Conservation (phyloP, 2,329 filamentous ascomycete genomes). For the Pyrenochaeta sp. region DNA sequence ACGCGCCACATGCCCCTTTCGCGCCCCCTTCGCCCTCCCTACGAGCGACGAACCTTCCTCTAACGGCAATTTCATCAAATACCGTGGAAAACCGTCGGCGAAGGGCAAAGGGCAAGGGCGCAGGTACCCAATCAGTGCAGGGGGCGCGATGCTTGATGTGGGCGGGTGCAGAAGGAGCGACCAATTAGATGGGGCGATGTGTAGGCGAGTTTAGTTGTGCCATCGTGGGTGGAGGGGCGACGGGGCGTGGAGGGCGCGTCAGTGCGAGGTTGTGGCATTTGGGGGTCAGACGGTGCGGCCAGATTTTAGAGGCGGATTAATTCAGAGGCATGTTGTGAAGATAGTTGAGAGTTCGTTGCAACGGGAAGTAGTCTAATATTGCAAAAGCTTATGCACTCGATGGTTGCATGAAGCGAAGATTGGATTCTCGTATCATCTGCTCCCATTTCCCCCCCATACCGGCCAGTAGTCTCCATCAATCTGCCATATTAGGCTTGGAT, state of each 20-base stretch:
- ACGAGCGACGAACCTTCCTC: background rate
- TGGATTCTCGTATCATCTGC: background rate
- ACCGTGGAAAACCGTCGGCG: background rate
- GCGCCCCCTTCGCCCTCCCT: background rate
- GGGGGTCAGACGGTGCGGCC: background rate
- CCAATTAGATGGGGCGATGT: background rate
- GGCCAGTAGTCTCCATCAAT: slow-evolving; percentile 28
- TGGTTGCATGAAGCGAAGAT: background rate
- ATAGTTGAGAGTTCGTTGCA: too few relatives aligned
- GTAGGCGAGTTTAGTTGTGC: background rate
- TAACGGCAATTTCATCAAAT: background rate
- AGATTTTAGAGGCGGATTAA: too few relatives aligned
- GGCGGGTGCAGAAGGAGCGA: background rate
- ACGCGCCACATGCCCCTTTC: background rate
- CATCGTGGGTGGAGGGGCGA: background rate
- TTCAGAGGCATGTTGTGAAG: too few relatives aligned
- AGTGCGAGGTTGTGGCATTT: background rate
- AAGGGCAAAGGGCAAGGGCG: slow-evolving; percentile 1
- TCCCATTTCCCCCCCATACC: slow-evolving; percentile 20
- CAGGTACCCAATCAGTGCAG: background rate
- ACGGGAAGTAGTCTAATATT: too few relatives aligned
- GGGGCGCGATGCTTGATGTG: background rate
- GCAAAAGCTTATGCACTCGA: too few relatives aligned
- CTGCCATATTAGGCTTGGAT: slow-evolving; percentile 43
- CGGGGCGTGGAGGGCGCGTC: background rate